phyloP scores from a whole-genome alignment of 805 yeast species.

The Isabelozyma gotoi region DNA sequence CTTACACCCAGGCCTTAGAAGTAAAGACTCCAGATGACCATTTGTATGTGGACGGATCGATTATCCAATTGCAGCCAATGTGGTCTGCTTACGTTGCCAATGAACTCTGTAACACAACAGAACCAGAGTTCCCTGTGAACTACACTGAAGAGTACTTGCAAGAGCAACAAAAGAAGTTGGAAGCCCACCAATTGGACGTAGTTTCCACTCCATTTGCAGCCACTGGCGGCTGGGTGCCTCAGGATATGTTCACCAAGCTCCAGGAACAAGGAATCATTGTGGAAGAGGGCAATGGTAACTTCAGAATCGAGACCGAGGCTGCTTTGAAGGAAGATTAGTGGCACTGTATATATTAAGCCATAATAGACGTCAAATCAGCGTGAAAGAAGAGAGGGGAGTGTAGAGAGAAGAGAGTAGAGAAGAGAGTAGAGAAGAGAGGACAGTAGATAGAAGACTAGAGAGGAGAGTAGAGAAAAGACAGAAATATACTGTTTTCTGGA shows the following conservation, averaged over 20 bases:
- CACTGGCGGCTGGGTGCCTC: conserved; percentile 95
- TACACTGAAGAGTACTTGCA: conserved; percentile 60
- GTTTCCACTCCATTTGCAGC: conserved; percentile 80
- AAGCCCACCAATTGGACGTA: conserved; percentile 65
- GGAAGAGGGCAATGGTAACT: conserved; percentile 50
- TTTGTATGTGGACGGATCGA: conserved; percentile 63
- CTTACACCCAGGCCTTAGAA: conserved; percentile 61
- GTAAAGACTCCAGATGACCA: conserved; percentile 58
- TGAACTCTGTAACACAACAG: conserved; percentile 48
- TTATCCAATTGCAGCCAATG: conserved; percentile 63
- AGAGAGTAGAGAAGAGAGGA: no score
- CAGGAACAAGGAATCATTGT: conserved; percentile 66
- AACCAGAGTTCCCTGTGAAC: conserved; percentile 54
- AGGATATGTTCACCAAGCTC: conserved; percentile 79
- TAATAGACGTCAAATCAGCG: no score
- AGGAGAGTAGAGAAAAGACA: no score
- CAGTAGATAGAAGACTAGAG: no score
- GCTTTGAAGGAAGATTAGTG: conserved; percentile 12
- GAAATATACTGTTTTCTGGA: no score
- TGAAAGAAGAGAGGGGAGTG: conserved; percentile 1
- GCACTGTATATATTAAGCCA: neutral
- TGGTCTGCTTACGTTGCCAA: conserved; percentile 68
- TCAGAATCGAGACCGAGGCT: conserved; percentile 32
- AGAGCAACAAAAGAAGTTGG: conserved; percentile 55
- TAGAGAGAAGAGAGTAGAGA: no score